Base-by-base conservation (phyloP, 192 early-diverging fungal genomes). In the Geranomyces michiganensis region DNA sequence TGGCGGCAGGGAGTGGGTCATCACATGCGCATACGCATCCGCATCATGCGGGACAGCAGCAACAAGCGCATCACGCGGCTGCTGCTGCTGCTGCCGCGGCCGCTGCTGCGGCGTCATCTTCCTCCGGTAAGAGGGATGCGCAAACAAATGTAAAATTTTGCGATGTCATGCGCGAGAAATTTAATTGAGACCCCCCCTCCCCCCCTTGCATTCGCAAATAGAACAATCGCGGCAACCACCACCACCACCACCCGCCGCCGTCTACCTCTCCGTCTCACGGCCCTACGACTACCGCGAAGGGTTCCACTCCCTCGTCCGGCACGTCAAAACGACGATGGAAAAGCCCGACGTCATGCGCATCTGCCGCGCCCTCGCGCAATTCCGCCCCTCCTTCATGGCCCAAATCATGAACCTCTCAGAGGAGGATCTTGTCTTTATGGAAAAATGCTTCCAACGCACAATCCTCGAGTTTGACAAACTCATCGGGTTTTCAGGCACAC, bases 341-440 rank as follows among this genome's bases (percentile, higher is more conserved):
- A 89, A 91, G 74, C 85, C 86, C 24, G 91, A 96, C 75, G 87
- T 95, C 36, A 91, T 95, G 86, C 87, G 94, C 14, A 94, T 98
- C 47, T 92, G 92, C 79, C 85, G 90, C 17, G 91, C 93, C 13
- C 83, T 98, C 74, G 91, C 93, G 29, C 88, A 90, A 73, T 96
- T 96, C 75, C 85, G 96, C 12, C 96, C 96, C 30, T 94, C 92
- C 2, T 94, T 95, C 69, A 92, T 98, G 74, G 94, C 94, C 6
- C 82, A 93, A 60, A 92, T 96, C 73, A 95, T 94, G 91, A 93
- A 96, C 75, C 77, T 98, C 70, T 93, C 93, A 3, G 91, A 91
- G 65, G 94, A 98, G 67, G 96, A 98, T 69, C 82, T 98, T 77
- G 81, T 96, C 27, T 96, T 96, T 73, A 94, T 94, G 93, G 96